A percentile compares a stretch with the other conserved stretches of the same genome.
These are phyloP conservation scores for Vicia faba DNA, from an alignment of 306 rosid genomes.

Conservation along the genomic window DNA sequence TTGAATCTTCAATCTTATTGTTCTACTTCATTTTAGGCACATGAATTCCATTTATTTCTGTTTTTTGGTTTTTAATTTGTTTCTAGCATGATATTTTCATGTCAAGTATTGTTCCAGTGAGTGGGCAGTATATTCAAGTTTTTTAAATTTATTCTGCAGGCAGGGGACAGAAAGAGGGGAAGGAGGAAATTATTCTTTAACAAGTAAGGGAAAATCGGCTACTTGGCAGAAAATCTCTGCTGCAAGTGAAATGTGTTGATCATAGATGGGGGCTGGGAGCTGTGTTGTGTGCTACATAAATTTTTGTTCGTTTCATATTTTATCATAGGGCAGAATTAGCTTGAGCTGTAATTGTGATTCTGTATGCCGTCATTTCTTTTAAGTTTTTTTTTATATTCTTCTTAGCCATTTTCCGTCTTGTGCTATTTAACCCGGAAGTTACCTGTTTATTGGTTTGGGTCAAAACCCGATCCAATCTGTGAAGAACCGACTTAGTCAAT, in stretches of 20 bases:
- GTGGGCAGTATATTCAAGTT: slow-evolving; percentile 4
- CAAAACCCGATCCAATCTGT: background rate
- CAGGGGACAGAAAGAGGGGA: slow-evolving; percentile 77
- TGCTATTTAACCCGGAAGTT: slow-evolving; percentile 2
- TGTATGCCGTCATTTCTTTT: slow-evolving; percentile 28
- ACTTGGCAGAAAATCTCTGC: slow-evolving; percentile 36
- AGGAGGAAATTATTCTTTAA: slow-evolving; percentile 75
- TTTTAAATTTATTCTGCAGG: slow-evolving; percentile 55
- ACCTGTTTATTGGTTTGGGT: slow-evolving; percentile 1
- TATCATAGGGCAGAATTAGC: slow-evolving; percentile 47
- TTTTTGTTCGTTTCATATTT: slow-evolving; percentile 39
- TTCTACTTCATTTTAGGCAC: no score
- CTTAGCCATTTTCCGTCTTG: background rate
- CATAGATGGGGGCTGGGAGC: slow-evolving; percentile 33
- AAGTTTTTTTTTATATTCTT: slow-evolving; percentile 27
- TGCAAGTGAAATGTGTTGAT: slow-evolving; percentile 30
- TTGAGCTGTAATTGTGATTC: slow-evolving; percentile 47
- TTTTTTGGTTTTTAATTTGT: background rate
- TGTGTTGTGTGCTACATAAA: slow-evolving; percentile 40
- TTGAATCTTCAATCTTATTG: background rate
- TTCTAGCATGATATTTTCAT: slow-evolving; percentile 13
- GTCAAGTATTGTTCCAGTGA: background rate
- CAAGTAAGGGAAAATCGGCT: slow-evolving; percentile 43
- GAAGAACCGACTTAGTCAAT: background rate
- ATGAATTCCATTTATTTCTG: background rate